These are phyloP conservation scores for Lepiota venenata DNA, from an alignment of 768 basidiomycete species.

Conservation along the genomic window DNA sequence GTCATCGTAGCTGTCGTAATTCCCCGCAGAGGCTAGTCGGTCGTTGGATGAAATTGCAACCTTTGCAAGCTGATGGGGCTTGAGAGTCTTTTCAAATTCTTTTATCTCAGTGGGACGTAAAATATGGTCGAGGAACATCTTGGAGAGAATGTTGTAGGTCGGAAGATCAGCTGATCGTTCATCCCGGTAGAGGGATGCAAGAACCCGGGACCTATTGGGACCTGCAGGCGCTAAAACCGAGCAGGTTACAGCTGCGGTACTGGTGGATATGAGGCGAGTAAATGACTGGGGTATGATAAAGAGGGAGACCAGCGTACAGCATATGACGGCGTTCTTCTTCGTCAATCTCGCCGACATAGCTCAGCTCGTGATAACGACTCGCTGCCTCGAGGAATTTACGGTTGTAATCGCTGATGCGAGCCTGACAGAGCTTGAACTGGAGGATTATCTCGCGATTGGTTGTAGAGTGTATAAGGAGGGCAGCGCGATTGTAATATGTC, in stretches of 20 bases:
- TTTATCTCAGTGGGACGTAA: constrained; percentile 86
- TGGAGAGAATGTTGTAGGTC: constrained; percentile 87
- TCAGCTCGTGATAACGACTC: constrained; percentile 90
- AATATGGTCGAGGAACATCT: constrained; percentile 99
- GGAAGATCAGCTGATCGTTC: constrained; percentile 81
- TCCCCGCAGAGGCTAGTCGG: constrained; percentile 64
- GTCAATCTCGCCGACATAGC: constrained; percentile 86
- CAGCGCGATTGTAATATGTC: constrained; percentile 95
- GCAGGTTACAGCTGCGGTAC: constrained; percentile 90
- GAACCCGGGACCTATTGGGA: constrained; percentile 89
- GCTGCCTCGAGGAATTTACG: constrained; percentile 95
- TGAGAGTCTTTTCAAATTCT: constrained; percentile 83
- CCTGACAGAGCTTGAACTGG: constrained; percentile 90
- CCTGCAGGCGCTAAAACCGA: constrained; percentile 97
- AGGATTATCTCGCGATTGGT: constrained; percentile 77
- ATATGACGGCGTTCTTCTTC: constrained; percentile 90
- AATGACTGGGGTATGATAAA: not conserved
- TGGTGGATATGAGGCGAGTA: constrained; percentile 25
- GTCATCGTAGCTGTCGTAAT: constrained; percentile 47
- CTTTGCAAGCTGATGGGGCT: constrained; percentile 93
- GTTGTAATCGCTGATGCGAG: constrained; percentile 88
- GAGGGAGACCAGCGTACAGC: constrained; percentile 55
- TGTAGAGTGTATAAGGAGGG: constrained; percentile 79
- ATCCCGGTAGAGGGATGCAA: constrained; percentile 92
- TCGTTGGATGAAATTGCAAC: constrained; percentile 84